These are phyloP conservation scores for Colletotrichum ledebouriae DNA, from an alignment of 2,329 filamentous ascomycete species.

Conservation along the genomic window DNA sequence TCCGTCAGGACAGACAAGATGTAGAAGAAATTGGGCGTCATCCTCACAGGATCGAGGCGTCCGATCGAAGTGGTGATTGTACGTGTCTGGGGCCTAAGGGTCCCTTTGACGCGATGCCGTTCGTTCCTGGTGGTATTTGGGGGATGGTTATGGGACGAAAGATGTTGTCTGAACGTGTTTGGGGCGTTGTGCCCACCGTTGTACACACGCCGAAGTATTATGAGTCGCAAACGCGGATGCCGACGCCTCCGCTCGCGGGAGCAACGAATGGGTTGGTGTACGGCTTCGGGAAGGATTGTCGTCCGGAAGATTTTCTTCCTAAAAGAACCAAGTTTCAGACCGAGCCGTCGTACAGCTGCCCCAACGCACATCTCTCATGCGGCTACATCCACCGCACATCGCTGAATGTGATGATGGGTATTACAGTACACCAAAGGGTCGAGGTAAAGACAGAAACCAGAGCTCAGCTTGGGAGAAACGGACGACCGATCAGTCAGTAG, in stretches of 20 bases:
- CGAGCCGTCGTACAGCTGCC: constrained; percentile 17
- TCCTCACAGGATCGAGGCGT: constrained; percentile 20
- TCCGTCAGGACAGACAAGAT: constrained; percentile 9
- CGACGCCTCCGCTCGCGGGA: not conserved
- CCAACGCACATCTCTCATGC: constrained; percentile 35
- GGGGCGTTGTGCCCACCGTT: constrained; percentile 1
- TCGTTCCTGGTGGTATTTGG: constrained; percentile 11
- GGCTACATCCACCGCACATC: constrained; percentile 19
- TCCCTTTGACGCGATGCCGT: constrained; percentile 21
- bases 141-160: constrained; percentile 24
- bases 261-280: not conserved
- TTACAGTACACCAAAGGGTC: not conserved
- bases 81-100: constrained; percentile 23
- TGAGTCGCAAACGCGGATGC: constrained; percentile 24
- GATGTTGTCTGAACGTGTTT: constrained; percentile 27
- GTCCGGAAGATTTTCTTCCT: constrained; percentile 19
- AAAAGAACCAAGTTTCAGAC: constrained; percentile 33
- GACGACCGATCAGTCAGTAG: constrained; percentile 12
- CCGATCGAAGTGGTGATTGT: constrained; percentile 15
- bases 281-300: constrained; percentile 16
- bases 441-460: constrained; percentile 15
- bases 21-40: constrained; percentile 32
- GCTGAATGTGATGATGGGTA: not conserved
- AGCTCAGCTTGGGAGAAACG: constrained; percentile 10
- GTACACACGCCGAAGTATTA: constrained; percentile 14